Evolutionary conservation across 1,284 basidiomycete species (phyloP), one percentile per base, ranked within the genome.

Genomic region (Trametes polyzona): DNA sequence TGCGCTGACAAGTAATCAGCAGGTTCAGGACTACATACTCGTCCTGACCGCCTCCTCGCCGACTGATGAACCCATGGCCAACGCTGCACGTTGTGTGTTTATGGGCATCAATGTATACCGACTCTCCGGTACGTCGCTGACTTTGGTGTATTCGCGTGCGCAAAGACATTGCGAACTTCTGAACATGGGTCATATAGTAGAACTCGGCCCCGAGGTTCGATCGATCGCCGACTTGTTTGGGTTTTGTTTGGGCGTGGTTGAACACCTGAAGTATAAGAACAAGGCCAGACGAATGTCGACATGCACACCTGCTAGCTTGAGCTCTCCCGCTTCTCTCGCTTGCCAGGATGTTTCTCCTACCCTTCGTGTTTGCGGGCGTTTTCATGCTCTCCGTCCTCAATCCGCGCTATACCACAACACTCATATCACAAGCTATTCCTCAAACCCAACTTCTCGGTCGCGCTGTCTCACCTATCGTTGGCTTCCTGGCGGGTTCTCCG

Each of bases 351-450:
- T 57, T 59, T 21, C 30, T 62, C 41, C 30, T 59, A 10, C 48
- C 61, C 11, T 62, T 62, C 17, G 19, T 59, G 26, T 36, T 62
- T 12, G 47, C 57, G 16, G 61, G 61, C 24, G 9, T 49, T 12
- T 37, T 62, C 27, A 52, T 59, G 52, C 61, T 62, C 40, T 29
- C 47, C 21, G 36, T 47, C 2, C 39, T 62, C 19, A 55, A 62
- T 8, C 57, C 61, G 24, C 57, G 48, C 16, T 62, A 57, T 21
- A 56, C 52, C 0, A 17, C 41, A 8, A 57, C 48, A 9, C 57
- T 62, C 16, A 4, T 62, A 23, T 53, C 41, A 8, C 54, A 56
- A 6, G 36, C 50, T 46, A 48, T 57, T 24, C 51, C 57, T 12
- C 47, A 42, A 8, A 42, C n/a, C 10, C 46, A 17, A 2, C 46